A percentile compares a stretch with the other conserved stretches of the same genome.
Evolutionary conservation across 139 green algal species (phyloP).

Genomic region (Medakamo hakoo): DNA sequence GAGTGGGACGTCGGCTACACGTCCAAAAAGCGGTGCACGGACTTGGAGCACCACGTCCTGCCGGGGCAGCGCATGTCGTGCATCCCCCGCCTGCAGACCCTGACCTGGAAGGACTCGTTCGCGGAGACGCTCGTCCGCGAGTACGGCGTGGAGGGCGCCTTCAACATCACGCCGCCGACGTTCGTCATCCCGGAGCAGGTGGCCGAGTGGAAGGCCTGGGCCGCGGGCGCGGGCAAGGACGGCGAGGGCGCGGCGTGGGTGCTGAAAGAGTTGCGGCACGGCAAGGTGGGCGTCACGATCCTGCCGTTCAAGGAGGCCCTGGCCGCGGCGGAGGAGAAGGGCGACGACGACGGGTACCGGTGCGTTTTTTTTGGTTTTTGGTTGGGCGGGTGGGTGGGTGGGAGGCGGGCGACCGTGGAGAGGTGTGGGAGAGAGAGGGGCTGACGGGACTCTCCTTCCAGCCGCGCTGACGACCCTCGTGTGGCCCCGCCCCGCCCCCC

Average conservation of each 20-base stretch:
- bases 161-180: neutral
- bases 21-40: neutral
- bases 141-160: neutral
- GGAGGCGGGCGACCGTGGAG: no score
- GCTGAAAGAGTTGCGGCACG: neutral
- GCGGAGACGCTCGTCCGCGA: neutral
- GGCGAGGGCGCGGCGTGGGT: neutral
- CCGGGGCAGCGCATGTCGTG: neutral
- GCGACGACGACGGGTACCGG: neutral
- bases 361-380: no score
- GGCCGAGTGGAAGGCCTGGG: neutral
- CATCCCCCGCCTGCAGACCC: neutral
- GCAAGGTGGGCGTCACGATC: neutral
- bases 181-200: neutral
- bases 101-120: neutral
- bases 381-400: no score
- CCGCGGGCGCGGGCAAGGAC: neutral
- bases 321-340: neutral
- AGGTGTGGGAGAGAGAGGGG: no score
- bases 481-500: no score
- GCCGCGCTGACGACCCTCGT: no score
- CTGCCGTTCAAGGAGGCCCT: neutral
- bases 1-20: neutral
- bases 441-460: no score
- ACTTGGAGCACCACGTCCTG: neutral